Conservation (phyloP, 2,329 filamentous ascomycete genomes). For the Alternaria ventricosa region DNA sequence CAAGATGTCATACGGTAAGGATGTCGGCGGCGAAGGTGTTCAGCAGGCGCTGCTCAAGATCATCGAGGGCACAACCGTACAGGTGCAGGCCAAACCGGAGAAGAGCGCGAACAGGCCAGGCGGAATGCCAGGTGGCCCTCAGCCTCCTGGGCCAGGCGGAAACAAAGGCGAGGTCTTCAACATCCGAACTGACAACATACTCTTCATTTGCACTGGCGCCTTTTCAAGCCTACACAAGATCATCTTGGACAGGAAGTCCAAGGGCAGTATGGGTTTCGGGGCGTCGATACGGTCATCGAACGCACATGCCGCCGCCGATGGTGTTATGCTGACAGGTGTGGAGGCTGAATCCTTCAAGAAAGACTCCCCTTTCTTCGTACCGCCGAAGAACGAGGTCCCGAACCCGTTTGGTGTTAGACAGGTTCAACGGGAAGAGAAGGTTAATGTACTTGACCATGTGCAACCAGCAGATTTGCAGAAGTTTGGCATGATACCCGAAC, state of each 20-base stretch:
- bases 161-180: constrained; percentile 68
- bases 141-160: constrained; percentile 27
- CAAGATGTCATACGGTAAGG: constrained; percentile 85
- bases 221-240: constrained; percentile 92
- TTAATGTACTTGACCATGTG: constrained; percentile 72
- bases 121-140: constrained; percentile 26
- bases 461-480: constrained; percentile 78
- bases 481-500: constrained; percentile 91
- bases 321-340: constrained; percentile 66
- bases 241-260: constrained; percentile 84
- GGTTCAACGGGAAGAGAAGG: constrained; percentile 39
- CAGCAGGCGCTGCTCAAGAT: constrained; percentile 96
- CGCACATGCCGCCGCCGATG: constrained; percentile 58
- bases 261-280: constrained; percentile 88
- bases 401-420: constrained; percentile 28
- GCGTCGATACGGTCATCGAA: constrained; percentile 71
- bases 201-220: constrained; percentile 96
- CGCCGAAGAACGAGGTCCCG: constrained; percentile 34
- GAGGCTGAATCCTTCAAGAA: constrained; percentile 64
- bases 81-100: constrained; percentile 85
- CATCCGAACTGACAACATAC: constrained; percentile 92
- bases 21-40: constrained; percentile 94
- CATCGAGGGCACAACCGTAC: constrained; percentile 92
- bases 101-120: constrained; percentile 54
- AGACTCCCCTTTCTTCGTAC: constrained; percentile 63